Conservation (phyloP, 75 land plant species). For the Chamaecyparis obtusa region DNA sequence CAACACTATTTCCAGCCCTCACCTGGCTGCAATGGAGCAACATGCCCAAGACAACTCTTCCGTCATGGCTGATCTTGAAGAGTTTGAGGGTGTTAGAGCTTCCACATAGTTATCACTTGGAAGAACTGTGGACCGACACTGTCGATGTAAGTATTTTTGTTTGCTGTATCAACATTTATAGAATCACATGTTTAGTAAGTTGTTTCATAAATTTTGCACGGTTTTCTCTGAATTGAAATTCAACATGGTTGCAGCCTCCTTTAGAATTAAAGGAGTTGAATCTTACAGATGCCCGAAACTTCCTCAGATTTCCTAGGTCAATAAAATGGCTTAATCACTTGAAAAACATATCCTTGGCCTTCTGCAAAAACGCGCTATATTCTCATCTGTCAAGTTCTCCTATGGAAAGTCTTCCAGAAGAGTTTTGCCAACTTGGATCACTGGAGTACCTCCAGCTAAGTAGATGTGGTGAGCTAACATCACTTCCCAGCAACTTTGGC, state of each 20-base stretch:
- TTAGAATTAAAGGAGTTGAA: too few relatives aligned
- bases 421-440: neutral
- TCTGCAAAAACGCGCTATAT: too few relatives aligned
- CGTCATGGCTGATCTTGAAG: neutral
- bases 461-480: neutral
- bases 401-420: neutral
- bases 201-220: neutral
- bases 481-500: neutral
- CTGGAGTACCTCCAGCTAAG: neutral
- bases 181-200: neutral
- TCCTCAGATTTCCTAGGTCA: neutral
- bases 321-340: neutral
- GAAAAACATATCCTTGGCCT: neutral
- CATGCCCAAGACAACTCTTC: neutral
- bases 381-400: too few relatives aligned
- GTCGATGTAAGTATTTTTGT: neutral
- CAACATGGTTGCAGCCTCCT: neutral
- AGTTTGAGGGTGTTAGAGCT: neutral
- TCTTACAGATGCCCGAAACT: too few relatives aligned
- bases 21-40: neutral
- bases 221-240: neutral
- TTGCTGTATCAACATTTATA: too few relatives aligned
- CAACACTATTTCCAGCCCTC: neutral
- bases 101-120: neutral
- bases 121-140: neutral